Base-by-base conservation (phyloP, 179 eudicot genomes). In the Drosera spatulata region DNA sequence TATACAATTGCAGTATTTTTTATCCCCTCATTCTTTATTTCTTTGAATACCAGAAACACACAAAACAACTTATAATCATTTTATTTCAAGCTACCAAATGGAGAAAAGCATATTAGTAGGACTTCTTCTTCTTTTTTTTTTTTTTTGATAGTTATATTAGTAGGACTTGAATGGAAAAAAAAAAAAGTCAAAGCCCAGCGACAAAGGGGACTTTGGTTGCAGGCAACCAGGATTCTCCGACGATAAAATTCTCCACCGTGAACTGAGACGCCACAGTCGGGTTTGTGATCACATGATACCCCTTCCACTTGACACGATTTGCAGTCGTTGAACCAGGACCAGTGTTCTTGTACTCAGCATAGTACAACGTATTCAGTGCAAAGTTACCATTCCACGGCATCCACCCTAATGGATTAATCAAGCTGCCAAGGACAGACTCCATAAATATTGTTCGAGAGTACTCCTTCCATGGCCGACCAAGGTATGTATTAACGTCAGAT, bases 391-490 rank as follows among this genome's bases (percentile, higher is more conserved):
- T 7, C 65, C 65, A 61, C 11, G 45, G 46, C n/a, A 43, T 4
- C 65, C 65, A 61, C 47, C 64, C 64, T 2, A 7, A 0, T 6
- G 65, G 50, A 42, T 22, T 14, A 12, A 61, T 15, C 6, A 43
- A 46, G 33, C 6, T n/a, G 12, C 43, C 65, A 2, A 61, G 5
- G 13, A 11, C 41, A 0, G 39, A 39, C 33, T 38, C 8, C 37
- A 61, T 13, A 39, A 51, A 39, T 7, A 61, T 56, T 47, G 39
- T 41, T 12, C 39, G 40, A 40, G 65, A 42, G n/a, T 50, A 52
- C 39, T n/a, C 3, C 12, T 37, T 50, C 65, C 65, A 51, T 9
- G 65, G 57, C 39, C 65, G 48, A 7, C 65, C 65, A 3, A 51
- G 22, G 46, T 50, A 61, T 8, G 49, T 12, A 22, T 2, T n/a